Base-by-base conservation (phyloP, 2,329 filamentous ascomycete species). In the Penicillium sp. region DNA sequence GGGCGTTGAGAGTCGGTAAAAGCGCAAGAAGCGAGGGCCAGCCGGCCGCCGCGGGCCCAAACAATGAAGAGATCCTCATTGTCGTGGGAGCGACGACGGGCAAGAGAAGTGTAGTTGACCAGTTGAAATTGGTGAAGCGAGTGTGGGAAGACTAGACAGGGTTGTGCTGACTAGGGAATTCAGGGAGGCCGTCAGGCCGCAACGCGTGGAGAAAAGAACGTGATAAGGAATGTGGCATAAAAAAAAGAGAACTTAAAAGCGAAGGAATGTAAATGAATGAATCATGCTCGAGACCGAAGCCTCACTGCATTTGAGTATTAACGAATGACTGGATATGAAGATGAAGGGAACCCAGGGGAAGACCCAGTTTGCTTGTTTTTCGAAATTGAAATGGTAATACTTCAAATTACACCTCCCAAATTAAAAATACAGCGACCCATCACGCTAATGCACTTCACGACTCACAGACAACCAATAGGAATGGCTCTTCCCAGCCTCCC, bases 1-100 rank as follows among this genome's bases (percentile, higher is more conserved):
- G 61, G 35, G 71, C 74, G 62, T 67, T 63, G 55, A 64, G 64
- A 53, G 61, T 64, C 46, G 64, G 62, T 31, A 67, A 69, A 49
- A 74, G 37, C 38, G 62, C 63, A 56, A 73, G 56, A 52, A 72
- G 49, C 50, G 68, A 71, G 56, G 70, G 67, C 59, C 74, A 63
- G 59, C 73, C 75, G 67, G 73, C 72, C 74, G 76, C 71, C 73
- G 50, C 50, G 41, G 75, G 73, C 71, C 74, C 71, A 70, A 77
- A 74, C 74, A 77, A 75, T 74, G 77, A 78, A 75, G 74, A 66
- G 49, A 60, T 58, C 73, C 74, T 78, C 77, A 79, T 79, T 71
- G 74, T 68, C 60, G 67, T 68, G 69, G 68, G 64, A 61, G 71
- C 73, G 70, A 76, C 75, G 74, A 76, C 73, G 66, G 69, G 66